phyloP scores from a whole-genome alignment of 2,329 filamentous ascomycete genomes.

The Fulvia fulva region DNA sequence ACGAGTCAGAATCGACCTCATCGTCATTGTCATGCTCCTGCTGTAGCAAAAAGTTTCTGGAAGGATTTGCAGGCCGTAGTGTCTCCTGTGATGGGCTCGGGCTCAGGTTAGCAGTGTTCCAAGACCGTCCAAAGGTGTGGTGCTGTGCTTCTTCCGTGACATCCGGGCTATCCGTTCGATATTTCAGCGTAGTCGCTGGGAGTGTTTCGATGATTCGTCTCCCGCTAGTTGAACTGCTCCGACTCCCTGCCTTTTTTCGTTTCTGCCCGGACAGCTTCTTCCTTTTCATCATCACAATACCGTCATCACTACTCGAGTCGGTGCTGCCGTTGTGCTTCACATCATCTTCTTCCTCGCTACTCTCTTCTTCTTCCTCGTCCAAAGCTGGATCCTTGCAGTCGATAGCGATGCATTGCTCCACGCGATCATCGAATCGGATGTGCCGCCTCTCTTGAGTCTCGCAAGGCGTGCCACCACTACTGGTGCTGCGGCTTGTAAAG shows the following conservation, averaged over 20 bases:
- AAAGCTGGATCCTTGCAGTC: constrained; percentile 78
- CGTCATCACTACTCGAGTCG: constrained; percentile 61
- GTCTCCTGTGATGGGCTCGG: constrained; percentile 82
- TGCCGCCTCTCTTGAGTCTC: constrained; percentile 65
- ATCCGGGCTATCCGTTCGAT: constrained; percentile 71
- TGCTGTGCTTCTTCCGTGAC: constrained; percentile 29
- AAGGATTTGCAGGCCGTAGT: constrained; percentile 64
- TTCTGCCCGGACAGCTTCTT: constrained; percentile 49
- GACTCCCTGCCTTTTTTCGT: constrained; percentile 41
- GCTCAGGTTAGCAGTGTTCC: constrained; percentile 45
- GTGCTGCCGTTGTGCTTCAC: constrained; percentile 47
- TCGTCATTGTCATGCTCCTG: constrained; percentile 18
- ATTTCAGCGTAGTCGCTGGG: constrained; percentile 83
- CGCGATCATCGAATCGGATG: constrained; percentile 95
- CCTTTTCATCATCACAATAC: constrained; percentile 76
- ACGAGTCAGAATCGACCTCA: constrained; percentile 25
- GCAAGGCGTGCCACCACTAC: constrained; percentile 62
- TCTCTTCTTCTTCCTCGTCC: constrained; percentile 51
- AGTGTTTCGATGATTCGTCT: constrained; percentile 79
- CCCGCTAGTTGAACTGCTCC: constrained; percentile 55
- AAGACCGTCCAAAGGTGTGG: constrained; percentile 43
- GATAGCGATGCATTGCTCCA: constrained; percentile 91
- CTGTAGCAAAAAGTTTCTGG: constrained; percentile 55
- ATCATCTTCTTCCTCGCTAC: constrained; percentile 32
- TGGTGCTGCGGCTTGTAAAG: constrained; percentile 59